Percentiles rank a stretch among this genome's conserved stretches.
These are phyloP conservation scores for Camelina neglecta DNA, from an alignment of 345 rosid genomes.

Conservation along the genomic window DNA sequence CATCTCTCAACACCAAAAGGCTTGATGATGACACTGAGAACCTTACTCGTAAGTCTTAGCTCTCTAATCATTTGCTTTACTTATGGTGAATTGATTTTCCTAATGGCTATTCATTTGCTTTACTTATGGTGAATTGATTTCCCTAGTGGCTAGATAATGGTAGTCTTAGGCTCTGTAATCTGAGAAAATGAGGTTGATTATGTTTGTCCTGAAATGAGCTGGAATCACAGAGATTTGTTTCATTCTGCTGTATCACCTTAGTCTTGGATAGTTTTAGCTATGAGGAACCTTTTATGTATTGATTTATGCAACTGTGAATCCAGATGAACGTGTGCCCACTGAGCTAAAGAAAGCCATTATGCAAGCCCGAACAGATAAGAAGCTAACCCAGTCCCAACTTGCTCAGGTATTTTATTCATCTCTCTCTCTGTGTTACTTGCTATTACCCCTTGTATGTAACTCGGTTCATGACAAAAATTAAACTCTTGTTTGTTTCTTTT, in stretches of 20 bases:
- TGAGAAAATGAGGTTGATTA: neutral
- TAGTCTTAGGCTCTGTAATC: conserved; percentile 2
- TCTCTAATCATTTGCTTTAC: conserved; percentile 4
- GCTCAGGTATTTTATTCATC: conserved; percentile 62
- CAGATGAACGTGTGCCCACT: conserved; percentile 91
- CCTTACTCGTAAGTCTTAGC: conserved; percentile 72
- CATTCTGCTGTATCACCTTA: neutral
- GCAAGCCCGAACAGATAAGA: conserved; percentile 93
- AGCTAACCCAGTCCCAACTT: conserved; percentile 90
- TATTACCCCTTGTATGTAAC: neutral
- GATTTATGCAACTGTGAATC: neutral
- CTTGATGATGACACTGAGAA: conserved; percentile 96
- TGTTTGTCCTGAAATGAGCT: neutral
- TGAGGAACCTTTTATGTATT: neutral
- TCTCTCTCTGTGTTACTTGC: neutral
- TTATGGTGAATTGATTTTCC: neutral
- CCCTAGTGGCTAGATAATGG: neutral
- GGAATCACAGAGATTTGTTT: neutral
- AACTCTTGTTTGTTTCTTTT: neutral
- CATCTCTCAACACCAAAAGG: conserved; percentile 88
- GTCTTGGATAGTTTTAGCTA: neutral
- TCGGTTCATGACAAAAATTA: too few relatives aligned
- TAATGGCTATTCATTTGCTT: neutral
- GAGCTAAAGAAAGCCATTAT: conserved; percentile 91
- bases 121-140: neutral